Conservation (phyloP, 108 stramenopile genomes). For the Nannochloropsis gaditana region DNA sequence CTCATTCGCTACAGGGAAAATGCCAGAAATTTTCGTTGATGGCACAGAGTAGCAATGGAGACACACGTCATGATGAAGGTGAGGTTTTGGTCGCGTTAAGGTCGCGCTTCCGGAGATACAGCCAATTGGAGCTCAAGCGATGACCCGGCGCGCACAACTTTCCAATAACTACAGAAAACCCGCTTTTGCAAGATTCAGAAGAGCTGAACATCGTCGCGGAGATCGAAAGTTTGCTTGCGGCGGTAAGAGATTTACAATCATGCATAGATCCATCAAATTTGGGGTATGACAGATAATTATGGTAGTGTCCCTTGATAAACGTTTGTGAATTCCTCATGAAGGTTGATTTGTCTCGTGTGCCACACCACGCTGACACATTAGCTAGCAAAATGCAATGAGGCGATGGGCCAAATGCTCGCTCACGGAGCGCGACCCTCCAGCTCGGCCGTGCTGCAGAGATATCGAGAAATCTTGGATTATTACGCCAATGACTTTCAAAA, state of each 20-base stretch:
- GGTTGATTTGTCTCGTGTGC: too few relatives aligned
- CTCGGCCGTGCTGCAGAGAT: constrained; percentile 46
- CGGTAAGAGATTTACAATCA: neutral
- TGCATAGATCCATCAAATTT: too few relatives aligned
- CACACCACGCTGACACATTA: neutral
- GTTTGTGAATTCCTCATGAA: too few relatives aligned
- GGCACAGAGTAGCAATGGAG: constrained; percentile 29
- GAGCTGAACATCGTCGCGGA: constrained; percentile 36
- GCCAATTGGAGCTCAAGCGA: neutral
- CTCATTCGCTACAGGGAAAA: neutral
- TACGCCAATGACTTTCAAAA: constrained; percentile 42
- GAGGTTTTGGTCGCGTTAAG: neutral
- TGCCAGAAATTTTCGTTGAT: neutral
- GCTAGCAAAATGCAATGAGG: constrained; percentile 41
- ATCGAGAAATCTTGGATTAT: constrained; percentile 41
- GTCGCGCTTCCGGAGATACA: neutral
- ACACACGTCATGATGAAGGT: constrained; percentile 44
- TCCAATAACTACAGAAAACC: constrained; percentile 20
- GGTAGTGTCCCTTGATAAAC: too few relatives aligned
- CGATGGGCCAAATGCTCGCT: constrained; percentile 27
- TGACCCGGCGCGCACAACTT: neutral
- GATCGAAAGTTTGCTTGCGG: constrained; percentile 35
- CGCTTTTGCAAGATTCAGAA: constrained; percentile 28
- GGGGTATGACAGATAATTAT: too few relatives aligned
- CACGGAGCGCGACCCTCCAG: constrained; percentile 31